These are phyloP conservation scores for Exophiala oligosperma DNA, from an alignment of 2,329 filamentous ascomycete species.

Conservation along the genomic window DNA sequence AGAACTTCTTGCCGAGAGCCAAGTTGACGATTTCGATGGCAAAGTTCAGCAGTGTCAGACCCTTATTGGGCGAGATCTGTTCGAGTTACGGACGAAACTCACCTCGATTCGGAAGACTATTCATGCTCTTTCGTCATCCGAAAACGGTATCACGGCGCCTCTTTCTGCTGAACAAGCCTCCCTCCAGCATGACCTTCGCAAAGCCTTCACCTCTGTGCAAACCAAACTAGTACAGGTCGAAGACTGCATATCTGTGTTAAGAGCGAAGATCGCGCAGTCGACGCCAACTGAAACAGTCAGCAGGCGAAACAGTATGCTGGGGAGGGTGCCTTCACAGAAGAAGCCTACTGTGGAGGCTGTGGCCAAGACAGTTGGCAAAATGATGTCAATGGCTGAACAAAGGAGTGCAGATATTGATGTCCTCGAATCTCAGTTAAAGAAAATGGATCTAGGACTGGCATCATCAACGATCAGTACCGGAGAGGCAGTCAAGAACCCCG, in stretches of 20 bases:
- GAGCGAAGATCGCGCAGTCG: constrained; percentile 69
- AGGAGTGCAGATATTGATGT: constrained; percentile 88
- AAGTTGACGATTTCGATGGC: constrained; percentile 65
- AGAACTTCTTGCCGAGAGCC: constrained; percentile 64
- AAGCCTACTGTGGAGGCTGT: constrained; percentile 89
- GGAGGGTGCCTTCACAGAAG: constrained; percentile 40
- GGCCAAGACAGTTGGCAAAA: constrained; percentile 84
- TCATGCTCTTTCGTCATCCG: constrained; percentile 66
- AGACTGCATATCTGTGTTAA: constrained; percentile 74
- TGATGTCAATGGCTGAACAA: constrained; percentile 90
- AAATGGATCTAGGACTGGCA: constrained; percentile 54
- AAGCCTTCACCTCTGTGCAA: constrained; percentile 71
- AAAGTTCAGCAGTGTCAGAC: constrained; percentile 70
- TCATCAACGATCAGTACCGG: constrained; percentile 15
- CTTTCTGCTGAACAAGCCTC: constrained; percentile 81
- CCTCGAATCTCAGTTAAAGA: constrained; percentile 81
- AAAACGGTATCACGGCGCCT: constrained; percentile 67
- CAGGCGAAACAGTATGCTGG: constrained; percentile 36
- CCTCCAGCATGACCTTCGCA: constrained; percentile 80
- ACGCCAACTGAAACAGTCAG: constrained; percentile 52
- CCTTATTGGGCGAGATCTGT: constrained; percentile 65
- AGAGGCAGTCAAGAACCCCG: constrained; percentile 10
- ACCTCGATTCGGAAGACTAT: constrained; percentile 78
- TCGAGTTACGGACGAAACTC: constrained; percentile 71
- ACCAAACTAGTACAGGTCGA: constrained; percentile 76